Conservation (phyloP, 2,329 filamentous ascomycete genomes). For the Xylaria sp. region DNA sequence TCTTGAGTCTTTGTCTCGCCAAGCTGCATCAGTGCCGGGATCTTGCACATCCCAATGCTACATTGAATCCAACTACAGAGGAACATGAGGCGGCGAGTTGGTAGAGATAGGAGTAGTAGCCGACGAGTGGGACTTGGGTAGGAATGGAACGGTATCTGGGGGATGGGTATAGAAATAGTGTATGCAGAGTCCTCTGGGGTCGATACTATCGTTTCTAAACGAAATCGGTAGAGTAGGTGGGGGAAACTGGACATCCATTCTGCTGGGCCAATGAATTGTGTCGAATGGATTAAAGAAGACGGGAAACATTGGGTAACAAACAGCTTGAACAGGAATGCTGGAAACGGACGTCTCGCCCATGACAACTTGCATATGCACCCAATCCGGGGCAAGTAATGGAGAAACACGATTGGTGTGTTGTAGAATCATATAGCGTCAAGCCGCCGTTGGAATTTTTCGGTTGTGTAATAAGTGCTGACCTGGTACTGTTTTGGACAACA, state of each 20-base stretch:
- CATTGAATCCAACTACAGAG: slow-evolving; percentile 2
- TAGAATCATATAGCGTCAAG: neutral
- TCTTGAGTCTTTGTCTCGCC: slow-evolving; percentile 32
- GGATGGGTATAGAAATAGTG: neutral
- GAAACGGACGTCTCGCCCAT: slow-evolving; percentile 14
- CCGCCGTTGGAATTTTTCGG: neutral
- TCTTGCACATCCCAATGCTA: slow-evolving; percentile 34
- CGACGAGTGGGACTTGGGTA: neutral
- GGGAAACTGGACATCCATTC: neutral
- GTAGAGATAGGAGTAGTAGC: neutral
- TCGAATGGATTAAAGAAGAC: neutral
- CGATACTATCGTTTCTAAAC: neutral
- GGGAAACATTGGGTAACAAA: slow-evolving; percentile 5
- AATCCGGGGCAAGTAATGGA: slow-evolving; percentile 15
- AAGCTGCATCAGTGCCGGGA: slow-evolving; percentile 34
- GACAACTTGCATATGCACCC: slow-evolving; percentile 29
- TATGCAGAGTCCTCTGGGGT: neutral
- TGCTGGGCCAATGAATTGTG: neutral
- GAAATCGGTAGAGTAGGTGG: neutral
- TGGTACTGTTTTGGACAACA: neutral
- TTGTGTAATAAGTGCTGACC: neutral
- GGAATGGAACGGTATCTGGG: neutral
- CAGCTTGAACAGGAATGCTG: slow-evolving; percentile 14
- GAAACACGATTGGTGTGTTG: neutral
- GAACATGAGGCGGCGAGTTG: neutral